Evolutionary conservation across 345 rosid genomes (phyloP), one percentile per base, ranked within the genome.

Genomic region (Diplotaxis tenuifolia): DNA sequence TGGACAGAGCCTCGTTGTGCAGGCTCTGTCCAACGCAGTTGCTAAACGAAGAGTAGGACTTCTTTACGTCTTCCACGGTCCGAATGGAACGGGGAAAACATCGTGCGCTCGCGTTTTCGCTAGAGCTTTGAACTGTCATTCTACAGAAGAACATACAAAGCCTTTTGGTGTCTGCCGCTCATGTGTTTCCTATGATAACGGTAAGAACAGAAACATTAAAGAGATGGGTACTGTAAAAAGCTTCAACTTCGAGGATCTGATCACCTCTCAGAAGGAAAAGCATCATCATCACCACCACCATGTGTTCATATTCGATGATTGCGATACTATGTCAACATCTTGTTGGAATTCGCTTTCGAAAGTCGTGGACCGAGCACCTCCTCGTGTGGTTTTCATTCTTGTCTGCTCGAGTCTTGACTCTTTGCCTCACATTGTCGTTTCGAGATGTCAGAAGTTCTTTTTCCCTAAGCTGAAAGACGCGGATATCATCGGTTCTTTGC

Each of bases 41-140:
- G 67, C 55, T 57, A 85, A 76, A 78, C 88, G 83, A 62, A 96
- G 88, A 84, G 86, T 96, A 52, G 99, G 96, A 16, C 80, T 92
- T 63, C 89, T 96, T 14, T 96, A 92, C 63, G 97, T 89, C 15
- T 92, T 96, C 66, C 85, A 96, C 8, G 99, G 99, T 45, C 97
- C 98, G 78, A 97, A 88, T 62, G 99, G 99, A 54, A 92, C 98
- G 2, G 99, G 99, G 23, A 96, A 92, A 76, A 90, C 98, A 22
- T 96, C 95, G 0, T 90, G 98, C 67, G 99, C 99, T 49, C 87
- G 98, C 20, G 80, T 89, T 34, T 89, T 96, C 61, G 93, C 99
- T 32, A 82, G 88, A 74, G 99, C 96, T 65, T 87, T 96, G 77
- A 96, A 92, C 71, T 96, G 99, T 73, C 95, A 85, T 52, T 88